These are phyloP conservation scores for Alectoria sarmentosa DNA, from an alignment of 495 filamentous ascomycete species.

Conservation along the genomic window DNA sequence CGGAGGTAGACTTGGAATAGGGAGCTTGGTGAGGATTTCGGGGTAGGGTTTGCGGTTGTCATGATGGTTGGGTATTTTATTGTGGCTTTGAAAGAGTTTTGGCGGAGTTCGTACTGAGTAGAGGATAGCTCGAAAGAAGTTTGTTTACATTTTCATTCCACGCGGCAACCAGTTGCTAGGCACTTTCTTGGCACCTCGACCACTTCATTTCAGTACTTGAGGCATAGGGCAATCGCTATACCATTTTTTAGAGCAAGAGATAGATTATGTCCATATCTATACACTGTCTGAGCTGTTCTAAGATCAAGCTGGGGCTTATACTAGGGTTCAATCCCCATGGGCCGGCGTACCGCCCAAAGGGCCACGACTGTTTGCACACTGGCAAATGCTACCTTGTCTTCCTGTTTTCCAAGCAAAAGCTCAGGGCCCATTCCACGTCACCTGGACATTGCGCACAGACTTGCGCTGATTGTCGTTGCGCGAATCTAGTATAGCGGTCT, in stretches of 20 bases:
- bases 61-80: background rate
- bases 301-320: too few species aligned
- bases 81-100: background rate
- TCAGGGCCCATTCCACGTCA: background rate
- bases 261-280: background rate
- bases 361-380: too few species aligned
- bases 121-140: background rate
- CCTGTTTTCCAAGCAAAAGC: background rate
- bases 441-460: background rate
- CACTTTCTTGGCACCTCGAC: background rate
- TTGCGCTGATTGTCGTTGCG: background rate
- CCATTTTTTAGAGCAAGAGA: background rate
- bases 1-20: conserved; percentile 93
- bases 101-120: too few species aligned
- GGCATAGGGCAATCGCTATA: background rate
- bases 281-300: background rate
- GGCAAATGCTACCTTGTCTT: too few species aligned
- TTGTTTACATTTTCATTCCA: background rate
- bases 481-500: too few species aligned
- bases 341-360: too few species aligned
- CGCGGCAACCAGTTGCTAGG: conserved; percentile 1
- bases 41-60: conserved; percentile 31
- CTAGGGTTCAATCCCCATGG: too few species aligned
- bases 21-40: conserved; percentile 45
- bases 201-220: background rate